These are phyloP conservation scores for Eucalyptus shirleyi DNA, from an alignment of 345 rosid species.

Conservation along the genomic window DNA sequence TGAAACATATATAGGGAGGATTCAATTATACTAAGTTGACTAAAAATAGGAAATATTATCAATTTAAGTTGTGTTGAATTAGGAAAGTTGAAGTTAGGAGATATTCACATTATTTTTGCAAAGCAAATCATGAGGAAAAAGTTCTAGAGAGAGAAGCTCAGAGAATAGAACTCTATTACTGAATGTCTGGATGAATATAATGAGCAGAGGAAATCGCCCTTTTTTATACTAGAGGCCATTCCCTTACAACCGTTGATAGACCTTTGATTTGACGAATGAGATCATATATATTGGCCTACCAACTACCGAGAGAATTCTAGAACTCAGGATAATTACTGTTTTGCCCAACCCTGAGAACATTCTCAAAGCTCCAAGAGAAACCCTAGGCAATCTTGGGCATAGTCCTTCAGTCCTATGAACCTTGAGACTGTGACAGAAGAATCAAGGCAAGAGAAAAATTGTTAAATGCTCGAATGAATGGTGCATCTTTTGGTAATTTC, in stretches of 20 bases:
- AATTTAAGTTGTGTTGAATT: too few species aligned
- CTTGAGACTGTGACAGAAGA: background rate
- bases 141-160: background rate
- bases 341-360: background rate
- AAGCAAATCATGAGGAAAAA: background rate
- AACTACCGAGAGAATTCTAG: too few species aligned
- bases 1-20: too few species aligned
- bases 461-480: background rate
- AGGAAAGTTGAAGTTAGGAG: too few species aligned
- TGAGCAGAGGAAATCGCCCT: accelerated
- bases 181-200: too few species aligned
- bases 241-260: background rate
- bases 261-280: background rate
- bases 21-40: too few species aligned
- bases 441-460: background rate
- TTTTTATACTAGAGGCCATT: too few species aligned
- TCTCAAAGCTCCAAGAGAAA: background rate
- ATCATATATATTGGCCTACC: background rate
- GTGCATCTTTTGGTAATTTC: background rate
- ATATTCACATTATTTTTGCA: too few species aligned
- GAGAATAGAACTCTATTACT: too few species aligned
- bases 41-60: background rate
- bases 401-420: background rate
- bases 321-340: too few species aligned
- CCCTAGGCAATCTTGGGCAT: background rate